Base-by-base conservation (phyloP, 805 yeast species). In the Cyberlindnera maritima region DNA sequence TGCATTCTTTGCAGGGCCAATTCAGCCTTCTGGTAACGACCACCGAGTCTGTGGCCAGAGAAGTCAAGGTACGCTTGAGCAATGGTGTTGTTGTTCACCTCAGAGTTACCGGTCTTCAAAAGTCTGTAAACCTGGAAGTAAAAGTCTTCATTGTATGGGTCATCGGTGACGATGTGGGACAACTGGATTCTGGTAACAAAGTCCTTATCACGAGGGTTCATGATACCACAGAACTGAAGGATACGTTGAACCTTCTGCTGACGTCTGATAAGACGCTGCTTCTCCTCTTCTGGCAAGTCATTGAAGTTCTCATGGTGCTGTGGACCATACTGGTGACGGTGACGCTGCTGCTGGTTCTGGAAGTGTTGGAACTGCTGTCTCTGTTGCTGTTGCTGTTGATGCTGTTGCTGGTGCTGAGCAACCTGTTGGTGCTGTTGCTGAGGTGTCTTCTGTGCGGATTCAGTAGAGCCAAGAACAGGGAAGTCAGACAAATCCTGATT, bases 151-250 rank as follows among this genome's bases (percentile, higher is more conserved):
- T 88, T 89, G 67, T 87, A 88, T 13, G 99, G 99, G 67, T 94
- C 98, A 47, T 91, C 97, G 11, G 97, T 87, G 41, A 94, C 97
- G 67, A 94, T 86, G 65, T 91, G 97, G 41, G 96, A 89, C 53
- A 94, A 76, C 68, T 94, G 99, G 62, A 91, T 84, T 64, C 97
- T 79, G 37, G 97, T 89, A 41, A 94, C 92, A 62, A 88, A 90
- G 68, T 92, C 97, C 70, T 91, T 91, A 66, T 94, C 99, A 70
- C 92, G 87, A 48, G 96, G 96, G 59, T 90, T 88, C 99, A 94
- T 94, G 53, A 94, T 80, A 53, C 97, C 97, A 25, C 94, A 86
- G 70, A 84, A 88, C 60, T 80, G 82, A 62, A 86, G 75, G 58
- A 89, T 87, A 53, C 85, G 76, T 39, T 81, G 76, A 42, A 85